Base-by-base conservation (phyloP, 305 asterid species). In the Rubia occidens region DNA sequence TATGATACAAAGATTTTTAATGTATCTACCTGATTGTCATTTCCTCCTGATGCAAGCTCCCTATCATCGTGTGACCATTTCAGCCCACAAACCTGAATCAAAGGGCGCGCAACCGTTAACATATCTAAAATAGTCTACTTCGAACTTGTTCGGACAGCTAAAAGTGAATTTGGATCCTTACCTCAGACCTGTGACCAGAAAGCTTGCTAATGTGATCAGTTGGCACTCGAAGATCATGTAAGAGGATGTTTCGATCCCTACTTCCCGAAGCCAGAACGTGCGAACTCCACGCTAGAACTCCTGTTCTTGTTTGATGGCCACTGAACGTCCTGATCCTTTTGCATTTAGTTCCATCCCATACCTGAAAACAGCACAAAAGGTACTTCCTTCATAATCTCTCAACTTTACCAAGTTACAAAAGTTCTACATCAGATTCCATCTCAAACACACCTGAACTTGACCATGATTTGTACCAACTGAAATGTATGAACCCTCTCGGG, bases 41-140 rank as follows among this genome's bases (percentile, higher is more conserved):
- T 95, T 67, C 99, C 98, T 71, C 99, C 99, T 4, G 99, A 95
- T 43, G 99, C 99, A 40, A 95, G 99, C 79, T 95, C 99, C 49
- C 99, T 80, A 74, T 95, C 99, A 77, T 95, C 99, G 56, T 85
- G 96, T 67, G 99, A 95, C 99, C 99, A 95, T 80, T 95, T 91
- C 74, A 91, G 86, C 40, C 99, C 99, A 64, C 99, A 91, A 42
- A 91, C 95, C 97, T 93, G 73, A 64, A 1, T 21, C 3, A 8
- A 17, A 26, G 56, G 11, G 21, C 21, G 11, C 42, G 4, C 0
- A 29, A 20, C 53, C 29, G 58, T 66, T 29, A 35, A 4, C 7
- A 60, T 3, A 42, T 42, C 20, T 17, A n/a, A 58, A 67, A 49
- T 29, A 17, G 8, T 15, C 18, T 40, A 18, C 5, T 8, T 2